These are phyloP conservation scores for Suhomyces anneliseae DNA, from an alignment of 1,139 yeast species.

Conservation along the genomic window DNA sequence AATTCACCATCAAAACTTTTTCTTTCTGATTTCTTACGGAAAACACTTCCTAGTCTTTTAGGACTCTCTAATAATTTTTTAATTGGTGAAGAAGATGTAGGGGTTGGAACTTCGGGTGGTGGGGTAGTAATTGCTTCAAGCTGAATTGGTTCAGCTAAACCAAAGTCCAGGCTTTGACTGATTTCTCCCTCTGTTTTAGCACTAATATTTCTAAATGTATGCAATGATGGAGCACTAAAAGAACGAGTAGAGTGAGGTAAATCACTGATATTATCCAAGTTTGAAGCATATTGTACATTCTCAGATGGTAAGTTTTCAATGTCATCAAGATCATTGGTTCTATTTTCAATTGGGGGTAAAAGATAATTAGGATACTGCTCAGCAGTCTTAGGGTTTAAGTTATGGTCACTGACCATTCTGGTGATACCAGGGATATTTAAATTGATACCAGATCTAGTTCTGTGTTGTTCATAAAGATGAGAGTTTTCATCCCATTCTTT, in stretches of 20 bases:
- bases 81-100: conserved; percentile 31
- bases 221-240: conserved; percentile 44
- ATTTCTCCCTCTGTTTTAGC: conserved; percentile 1
- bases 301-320: conserved; percentile 23
- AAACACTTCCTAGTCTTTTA: conserved; percentile 26
- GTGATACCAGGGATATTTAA: conserved; percentile 16
- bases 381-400: conserved; percentile 7
- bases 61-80: conserved; percentile 39
- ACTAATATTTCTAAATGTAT: conserved; percentile 31
- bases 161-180: neutral
- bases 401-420: conserved; percentile 16
- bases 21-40: conserved; percentile 24
- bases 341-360: conserved; percentile 22
- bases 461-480: conserved; percentile 23
- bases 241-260: conserved; percentile 19
- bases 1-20: conserved; percentile 18
- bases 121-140: conserved; percentile 1
- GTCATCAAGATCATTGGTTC: conserved; percentile 9
- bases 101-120: conserved; percentile 6
- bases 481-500: conserved; percentile 35
- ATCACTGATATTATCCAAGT: conserved; percentile 8
- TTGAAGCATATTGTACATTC: neutral
- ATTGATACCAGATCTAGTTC: conserved; percentile 26
- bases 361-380: conserved; percentile 10
- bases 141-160: neutral